Evolutionary conservation across 768 basidiomycete species (phyloP).

Genomic region (Boletus sp.): DNA sequence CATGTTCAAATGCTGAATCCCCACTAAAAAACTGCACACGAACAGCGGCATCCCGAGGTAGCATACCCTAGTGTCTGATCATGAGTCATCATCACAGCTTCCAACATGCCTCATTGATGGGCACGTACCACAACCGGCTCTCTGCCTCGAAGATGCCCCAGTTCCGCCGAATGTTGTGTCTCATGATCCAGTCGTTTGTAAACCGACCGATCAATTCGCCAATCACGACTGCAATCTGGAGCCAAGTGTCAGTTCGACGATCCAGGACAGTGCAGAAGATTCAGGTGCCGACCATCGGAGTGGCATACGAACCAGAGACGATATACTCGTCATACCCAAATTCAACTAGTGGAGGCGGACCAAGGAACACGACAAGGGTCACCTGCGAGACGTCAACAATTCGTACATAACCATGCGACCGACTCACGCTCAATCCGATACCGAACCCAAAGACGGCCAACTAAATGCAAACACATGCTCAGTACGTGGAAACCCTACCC

Average conservation of each 20-base stretch:
- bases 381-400: slow-evolving; percentile 32
- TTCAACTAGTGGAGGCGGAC: slow-evolving; percentile 42
- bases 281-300: slow-evolving; percentile 38
- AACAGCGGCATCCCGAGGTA: too few relatives aligned
- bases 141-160: too few relatives aligned
- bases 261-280: background rate
- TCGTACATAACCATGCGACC: too few relatives aligned
- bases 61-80: too few relatives aligned
- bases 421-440: slow-evolving; percentile 44
- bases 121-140: too few relatives aligned
- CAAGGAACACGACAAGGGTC: slow-evolving; percentile 55
- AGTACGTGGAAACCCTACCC: background rate
- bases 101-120: too few relatives aligned
- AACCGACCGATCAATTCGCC: slow-evolving; percentile 53
- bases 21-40: too few relatives aligned
- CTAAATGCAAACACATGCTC: slow-evolving; percentile 14
- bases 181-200: slow-evolving; percentile 51
- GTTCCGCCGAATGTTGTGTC: too few relatives aligned
- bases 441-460: slow-evolving; percentile 48
- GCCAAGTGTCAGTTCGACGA: background rate
- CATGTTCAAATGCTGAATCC: too few relatives aligned
- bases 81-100: too few relatives aligned
- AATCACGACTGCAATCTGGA: slow-evolving; percentile 46
- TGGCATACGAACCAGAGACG: slow-evolving; percentile 43
- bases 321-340: slow-evolving; percentile 44